Conservation (phyloP, 345 rosid species). For the Luvunga scandens region DNA sequence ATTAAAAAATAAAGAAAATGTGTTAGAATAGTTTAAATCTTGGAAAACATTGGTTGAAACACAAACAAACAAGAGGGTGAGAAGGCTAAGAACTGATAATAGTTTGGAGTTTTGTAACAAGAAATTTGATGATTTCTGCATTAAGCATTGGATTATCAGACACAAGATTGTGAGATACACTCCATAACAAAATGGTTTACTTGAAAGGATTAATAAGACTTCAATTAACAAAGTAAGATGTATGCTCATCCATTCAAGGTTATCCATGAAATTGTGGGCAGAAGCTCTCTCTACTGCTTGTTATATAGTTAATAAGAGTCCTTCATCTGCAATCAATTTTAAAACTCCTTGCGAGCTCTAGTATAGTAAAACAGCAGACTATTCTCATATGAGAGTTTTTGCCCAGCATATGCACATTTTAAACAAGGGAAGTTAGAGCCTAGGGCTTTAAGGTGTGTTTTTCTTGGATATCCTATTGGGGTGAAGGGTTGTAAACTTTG, state of each 20-base stretch:
- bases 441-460: no score
- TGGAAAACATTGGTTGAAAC: no score
- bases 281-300: background rate
- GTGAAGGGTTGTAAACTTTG: accelerated
- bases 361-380: no score
- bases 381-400: no score
- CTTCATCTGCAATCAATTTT: accelerated
- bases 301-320: no score
- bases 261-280: accelerated
- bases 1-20: accelerated
- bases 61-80: no score
- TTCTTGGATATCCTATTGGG: accelerated
- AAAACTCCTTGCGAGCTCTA: background rate
- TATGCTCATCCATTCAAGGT: background rate
- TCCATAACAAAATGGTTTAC: background rate
- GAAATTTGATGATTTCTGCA: no score
- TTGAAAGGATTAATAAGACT: accelerated
- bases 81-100: no score
- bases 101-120: background rate
- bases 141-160: accelerated
- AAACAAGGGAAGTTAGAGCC: no score
- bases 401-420: no score
- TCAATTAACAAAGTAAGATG: background rate
- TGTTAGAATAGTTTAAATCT: no score
- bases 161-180: background rate